Evolutionary conservation across 352 stramenopile genomes (phyloP), one percentile per base, ranked within the genome.

Genomic region (Bremia lactucae): DNA sequence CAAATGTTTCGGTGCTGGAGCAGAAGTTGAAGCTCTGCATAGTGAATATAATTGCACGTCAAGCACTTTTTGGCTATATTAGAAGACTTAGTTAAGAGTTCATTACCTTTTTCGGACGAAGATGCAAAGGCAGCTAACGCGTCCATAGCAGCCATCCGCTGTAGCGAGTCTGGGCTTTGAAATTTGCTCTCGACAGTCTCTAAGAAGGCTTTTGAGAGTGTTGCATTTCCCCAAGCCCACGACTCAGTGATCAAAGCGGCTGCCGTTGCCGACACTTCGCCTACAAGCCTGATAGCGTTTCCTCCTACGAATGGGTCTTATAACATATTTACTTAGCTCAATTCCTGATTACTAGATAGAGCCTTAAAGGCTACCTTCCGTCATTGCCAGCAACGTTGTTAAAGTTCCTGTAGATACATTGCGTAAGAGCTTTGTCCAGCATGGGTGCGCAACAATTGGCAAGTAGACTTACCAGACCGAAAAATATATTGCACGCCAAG

Each of bases 131-230:
- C 76, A 44, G 75, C 75, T 22, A 90, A 57, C 6, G 75, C 78
- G 33, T 93, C 81, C 76, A 89, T 89, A 7, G 73, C 81, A 21
- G 81, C 81, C 41, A 92, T 87, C 35, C 88, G 70, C 51, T 92
- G 62, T 6, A 86, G 57, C 13, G 63, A 49, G 18, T 90, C 74
- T 0, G 47, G 44, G 29, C 59, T 78, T 48, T 88, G 64, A 18
- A 90, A 55, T 46, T 87, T 86, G 21, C 44, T 52, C 36, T 87
- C 68, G 23, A 90, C 65, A 2, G 75, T 84, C 35, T 62, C 64
- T n/a, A 92, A 41, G 22, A 92, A 92, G 5, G 71, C 71, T 41
- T 86, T 86, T 0, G 73, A 83, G 7, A 89, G 59, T 34, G 74
- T 70, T 13, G 68, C 62, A 50, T 90, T 71, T 29, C 52, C 59